A percentile compares a stretch with the other conserved stretches of the same genome.
phyloP scores from a whole-genome alignment of 805 yeast genomes.

The Candida vartiovaarae region DNA sequence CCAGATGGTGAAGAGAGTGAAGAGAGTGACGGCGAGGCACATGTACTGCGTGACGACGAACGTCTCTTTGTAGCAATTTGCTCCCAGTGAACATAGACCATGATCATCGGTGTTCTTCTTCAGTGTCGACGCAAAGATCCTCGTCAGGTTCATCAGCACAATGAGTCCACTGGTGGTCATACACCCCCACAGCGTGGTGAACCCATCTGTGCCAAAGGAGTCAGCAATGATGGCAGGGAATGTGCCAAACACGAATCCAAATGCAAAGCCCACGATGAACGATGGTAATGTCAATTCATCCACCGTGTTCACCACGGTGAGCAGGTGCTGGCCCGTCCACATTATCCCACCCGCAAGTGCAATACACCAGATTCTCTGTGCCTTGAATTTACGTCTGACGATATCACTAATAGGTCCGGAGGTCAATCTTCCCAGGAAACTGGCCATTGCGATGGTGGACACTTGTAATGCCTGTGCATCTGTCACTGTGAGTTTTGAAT shows the following conservation, averaged over 20 bases:
- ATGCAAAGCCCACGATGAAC: slow-evolving; percentile 51
- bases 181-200: slow-evolving; percentile 73
- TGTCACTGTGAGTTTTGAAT: slow-evolving; percentile 26
- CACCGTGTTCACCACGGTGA: slow-evolving; percentile 31
- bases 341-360: slow-evolving; percentile 33
- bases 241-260: slow-evolving; percentile 66
- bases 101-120: slow-evolving; percentile 36
- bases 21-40: slow-evolving; percentile 4
- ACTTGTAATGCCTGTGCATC: slow-evolving; percentile 66
- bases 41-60: slow-evolving; percentile 25
- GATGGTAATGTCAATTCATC: slow-evolving; percentile 43
- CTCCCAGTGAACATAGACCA: slow-evolving; percentile 38
- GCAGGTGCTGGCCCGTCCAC: slow-evolving; percentile 30
- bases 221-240: slow-evolving; percentile 76
- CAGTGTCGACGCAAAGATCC: slow-evolving; percentile 48
- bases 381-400: slow-evolving; percentile 40
- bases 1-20: slow-evolving; percentile 13
- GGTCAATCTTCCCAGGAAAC: slow-evolving; percentile 56
- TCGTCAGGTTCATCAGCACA: slow-evolving; percentile 46
- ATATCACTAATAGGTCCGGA: slow-evolving; percentile 65
- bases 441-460: slow-evolving; percentile 54
- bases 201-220: slow-evolving; percentile 56
- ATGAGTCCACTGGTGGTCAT: slow-evolving; percentile 64
- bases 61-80: slow-evolving; percentile 40
- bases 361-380: slow-evolving; percentile 64